phyloP scores from a whole-genome alignment of 2,329 filamentous ascomycete species.

The Monosporascus sp. region DNA sequence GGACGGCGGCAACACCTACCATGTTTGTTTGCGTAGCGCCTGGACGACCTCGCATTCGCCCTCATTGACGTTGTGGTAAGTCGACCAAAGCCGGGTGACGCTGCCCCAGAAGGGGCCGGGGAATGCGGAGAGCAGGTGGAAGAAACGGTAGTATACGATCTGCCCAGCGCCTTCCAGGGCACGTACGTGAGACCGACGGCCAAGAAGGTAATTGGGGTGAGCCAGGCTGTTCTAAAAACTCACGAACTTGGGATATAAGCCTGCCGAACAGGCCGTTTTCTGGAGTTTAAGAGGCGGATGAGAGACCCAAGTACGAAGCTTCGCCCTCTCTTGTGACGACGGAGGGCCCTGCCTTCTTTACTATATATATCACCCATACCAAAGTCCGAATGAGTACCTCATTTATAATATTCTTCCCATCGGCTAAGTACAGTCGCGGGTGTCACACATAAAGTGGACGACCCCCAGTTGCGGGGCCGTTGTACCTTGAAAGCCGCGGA shows the following conservation, averaged over 20 bases:
- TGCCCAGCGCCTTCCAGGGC: slow-evolving; percentile 33
- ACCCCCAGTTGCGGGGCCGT: no score
- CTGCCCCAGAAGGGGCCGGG: slow-evolving; percentile 51
- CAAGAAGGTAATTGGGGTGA: slow-evolving; percentile 27
- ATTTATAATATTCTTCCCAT: no score
- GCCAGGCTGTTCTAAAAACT: slow-evolving; percentile 27
- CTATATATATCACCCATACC: no score
- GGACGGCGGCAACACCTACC: slow-evolving; percentile 27
- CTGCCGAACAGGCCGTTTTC: no score
- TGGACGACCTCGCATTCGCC: slow-evolving; percentile 38
- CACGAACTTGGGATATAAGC: background rate
- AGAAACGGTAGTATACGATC: slow-evolving; percentile 44
- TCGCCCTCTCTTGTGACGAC: no score
- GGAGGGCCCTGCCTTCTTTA: no score
- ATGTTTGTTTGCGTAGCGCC: slow-evolving; percentile 41
- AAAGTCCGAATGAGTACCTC: no score
- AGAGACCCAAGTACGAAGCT: no score
- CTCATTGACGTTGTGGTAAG: slow-evolving; percentile 43
- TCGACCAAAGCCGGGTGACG: slow-evolving; percentile 49
- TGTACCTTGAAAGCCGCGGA: no score
- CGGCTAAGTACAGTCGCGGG: no score
- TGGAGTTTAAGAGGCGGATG: no score
- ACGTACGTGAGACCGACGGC: slow-evolving; percentile 30
- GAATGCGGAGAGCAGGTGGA: slow-evolving; percentile 47
- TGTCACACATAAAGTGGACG: no score